Evolutionary conservation across 2,329 filamentous ascomycete species (phyloP).

Genomic region (Pseudogymnoascus sp.): DNA sequence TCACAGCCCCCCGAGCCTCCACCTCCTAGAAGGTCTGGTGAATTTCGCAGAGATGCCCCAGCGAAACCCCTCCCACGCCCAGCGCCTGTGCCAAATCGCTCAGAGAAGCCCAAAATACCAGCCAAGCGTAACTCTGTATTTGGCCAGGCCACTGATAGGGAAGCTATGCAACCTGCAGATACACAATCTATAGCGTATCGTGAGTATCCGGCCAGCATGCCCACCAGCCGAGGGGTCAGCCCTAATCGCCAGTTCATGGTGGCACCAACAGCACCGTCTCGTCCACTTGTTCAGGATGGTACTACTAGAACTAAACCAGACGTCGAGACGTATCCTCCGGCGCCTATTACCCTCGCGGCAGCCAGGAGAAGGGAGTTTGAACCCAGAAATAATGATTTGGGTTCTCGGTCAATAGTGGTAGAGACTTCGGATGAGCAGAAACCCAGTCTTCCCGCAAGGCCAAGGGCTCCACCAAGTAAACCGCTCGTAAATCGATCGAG

Average conservation of each 20-base stretch:
- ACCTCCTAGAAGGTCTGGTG: slow-evolving; percentile 55
- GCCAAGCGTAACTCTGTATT: slow-evolving; percentile 23
- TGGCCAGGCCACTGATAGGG: background rate
- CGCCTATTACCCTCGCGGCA: background rate
- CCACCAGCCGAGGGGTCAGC: background rate
- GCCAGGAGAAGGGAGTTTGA: background rate
- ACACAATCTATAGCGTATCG: background rate
- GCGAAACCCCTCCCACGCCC: slow-evolving; percentile 25
- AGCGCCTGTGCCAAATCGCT: slow-evolving; percentile 66
- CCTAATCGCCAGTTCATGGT: background rate
- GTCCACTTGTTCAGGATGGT: background rate
- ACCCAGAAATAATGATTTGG: background rate
- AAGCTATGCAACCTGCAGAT: background rate
- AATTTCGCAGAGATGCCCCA: slow-evolving; percentile 41
- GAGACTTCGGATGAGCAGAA: slow-evolving; percentile 3
- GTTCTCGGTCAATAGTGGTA: background rate
- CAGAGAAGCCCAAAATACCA: slow-evolving; percentile 65
- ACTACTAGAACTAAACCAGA: background rate
- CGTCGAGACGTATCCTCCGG: background rate
- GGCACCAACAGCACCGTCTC: background rate
- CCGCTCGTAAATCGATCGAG: background rate
- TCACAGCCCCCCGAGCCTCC: slow-evolving; percentile 55
- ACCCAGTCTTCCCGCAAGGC: background rate
- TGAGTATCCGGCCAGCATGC: background rate
- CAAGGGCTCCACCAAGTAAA: background rate